Evolutionary conservation across 257 asterid genomes (phyloP).

Genomic region (Solanum phureja): DNA sequence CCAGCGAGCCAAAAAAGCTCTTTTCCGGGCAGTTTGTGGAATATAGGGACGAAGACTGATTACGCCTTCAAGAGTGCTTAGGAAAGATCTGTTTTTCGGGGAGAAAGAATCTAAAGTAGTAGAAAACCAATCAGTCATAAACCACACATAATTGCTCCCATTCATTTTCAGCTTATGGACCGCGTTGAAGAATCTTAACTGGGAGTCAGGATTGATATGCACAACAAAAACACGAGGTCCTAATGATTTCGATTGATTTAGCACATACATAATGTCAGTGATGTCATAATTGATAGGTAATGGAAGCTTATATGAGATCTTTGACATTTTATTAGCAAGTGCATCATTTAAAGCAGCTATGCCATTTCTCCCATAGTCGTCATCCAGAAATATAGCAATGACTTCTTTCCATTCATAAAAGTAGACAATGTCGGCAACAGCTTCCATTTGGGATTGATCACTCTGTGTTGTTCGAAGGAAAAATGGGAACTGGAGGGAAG

Average conservation of each 20-base stretch:
- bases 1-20: constrained; percentile 16
- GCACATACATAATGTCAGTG: constrained; percentile 40
- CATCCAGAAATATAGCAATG: constrained; percentile 51
- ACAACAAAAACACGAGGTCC: constrained; percentile 67
- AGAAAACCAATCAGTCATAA: constrained; percentile 81
- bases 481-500: constrained; percentile 68
- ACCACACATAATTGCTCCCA: constrained; percentile 67
- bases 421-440: constrained; percentile 52
- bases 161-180: constrained; percentile 64
- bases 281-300: constrained; percentile 29
- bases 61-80: constrained; percentile 12
- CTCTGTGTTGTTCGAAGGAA: constrained; percentile 72
- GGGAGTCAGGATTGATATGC: constrained; percentile 44
- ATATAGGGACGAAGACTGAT: constrained; percentile 19
- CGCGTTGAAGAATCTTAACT: constrained; percentile 30
- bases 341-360: constrained; percentile 55
- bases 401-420: constrained; percentile 76
- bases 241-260: constrained; percentile 43
- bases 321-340: constrained; percentile 43
- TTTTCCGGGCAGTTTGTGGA: constrained; percentile 5
- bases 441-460: constrained; percentile 69
- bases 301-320: constrained; percentile 49
- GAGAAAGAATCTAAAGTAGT: constrained; percentile 45
- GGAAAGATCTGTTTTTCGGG: constrained; percentile 4
- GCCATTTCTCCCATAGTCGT: constrained; percentile 82